Conservation (phyloP, 345 rosid species). For the Dimocarpus longan region DNA sequence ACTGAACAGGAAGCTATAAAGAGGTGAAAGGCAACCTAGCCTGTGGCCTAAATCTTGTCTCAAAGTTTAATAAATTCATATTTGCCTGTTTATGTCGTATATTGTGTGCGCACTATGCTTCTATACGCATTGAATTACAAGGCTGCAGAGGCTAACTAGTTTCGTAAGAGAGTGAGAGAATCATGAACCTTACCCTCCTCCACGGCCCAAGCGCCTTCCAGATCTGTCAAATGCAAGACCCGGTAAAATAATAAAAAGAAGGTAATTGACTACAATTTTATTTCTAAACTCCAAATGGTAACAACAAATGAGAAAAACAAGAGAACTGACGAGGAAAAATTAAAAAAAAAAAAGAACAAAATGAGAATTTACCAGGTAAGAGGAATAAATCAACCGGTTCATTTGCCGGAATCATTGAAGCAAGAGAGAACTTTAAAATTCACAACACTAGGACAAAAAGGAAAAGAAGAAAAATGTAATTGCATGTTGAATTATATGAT, state of each 20-base stretch:
- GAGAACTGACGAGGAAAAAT: background rate
- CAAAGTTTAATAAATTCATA: background rate
- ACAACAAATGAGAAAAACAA: background rate
- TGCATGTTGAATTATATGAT: background rate
- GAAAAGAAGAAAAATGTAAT: background rate
- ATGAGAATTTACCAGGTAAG: constrained; percentile 68
- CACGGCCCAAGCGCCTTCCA: constrained; percentile 96
- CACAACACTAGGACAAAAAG: background rate
- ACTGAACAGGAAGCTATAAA: background rate
- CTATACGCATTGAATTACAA: constrained; percentile 4
- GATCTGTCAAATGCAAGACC: constrained; percentile 95
- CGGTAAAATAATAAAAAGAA: constrained; percentile 25
- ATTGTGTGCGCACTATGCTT: background rate
- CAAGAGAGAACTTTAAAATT: constrained; percentile 20
- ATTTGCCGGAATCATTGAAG: constrained; percentile 74
- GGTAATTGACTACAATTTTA: background rate
- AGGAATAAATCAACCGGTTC: constrained; percentile 81
- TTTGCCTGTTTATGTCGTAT: background rate
- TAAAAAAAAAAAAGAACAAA: constrained; percentile 10
- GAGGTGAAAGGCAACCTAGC: background rate
- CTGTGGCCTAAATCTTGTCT: background rate
- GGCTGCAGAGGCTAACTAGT: background rate
- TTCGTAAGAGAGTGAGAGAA: background rate
- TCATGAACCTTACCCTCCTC: constrained; percentile 73
- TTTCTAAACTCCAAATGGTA: background rate